A percentile compares a stretch with the other conserved stretches of the same genome.
Evolutionary conservation across 805 yeast genomes (phyloP).

Genomic region (Ogataea paraovalis): DNA sequence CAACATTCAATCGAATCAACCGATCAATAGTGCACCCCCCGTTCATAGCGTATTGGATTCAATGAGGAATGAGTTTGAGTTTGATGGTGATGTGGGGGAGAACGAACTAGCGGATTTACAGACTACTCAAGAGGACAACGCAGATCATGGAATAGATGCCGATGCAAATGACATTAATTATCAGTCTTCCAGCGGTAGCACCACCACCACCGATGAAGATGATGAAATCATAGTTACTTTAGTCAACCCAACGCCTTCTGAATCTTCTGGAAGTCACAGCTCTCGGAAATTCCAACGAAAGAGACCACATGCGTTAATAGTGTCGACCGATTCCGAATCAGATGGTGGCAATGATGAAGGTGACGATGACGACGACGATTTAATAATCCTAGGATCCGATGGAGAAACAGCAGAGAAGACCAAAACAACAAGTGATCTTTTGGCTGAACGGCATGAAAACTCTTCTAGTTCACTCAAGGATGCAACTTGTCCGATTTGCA

Average conservation of each 20-base stretch:
- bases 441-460: conserved; percentile 19
- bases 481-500: conserved; percentile 51
- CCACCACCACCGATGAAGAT: not conserved
- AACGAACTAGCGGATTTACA: too few relatives aligned
- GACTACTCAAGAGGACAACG: too few relatives aligned
- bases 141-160: not conserved
- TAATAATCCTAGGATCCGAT: conserved; percentile 31
- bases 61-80: too few relatives aligned
- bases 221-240: not conserved
- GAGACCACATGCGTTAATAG: not conserved
- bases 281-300: not conserved
- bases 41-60: too few relatives aligned
- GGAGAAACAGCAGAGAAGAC: conserved; percentile 29
- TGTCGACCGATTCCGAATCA: not conserved
- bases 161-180: not conserved
- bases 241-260: not conserved
- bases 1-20: too few relatives aligned
- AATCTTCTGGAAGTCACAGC: not conserved
- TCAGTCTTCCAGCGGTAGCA: not conserved
- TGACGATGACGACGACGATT: conserved; percentile 18
- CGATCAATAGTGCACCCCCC: too few relatives aligned
- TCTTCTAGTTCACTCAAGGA: conserved; percentile 30
- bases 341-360: not conserved
- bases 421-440: conserved; percentile 34
- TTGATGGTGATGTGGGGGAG: too few relatives aligned